Conservation (phyloP, 257 asterid genomes). For the Avicennia marina region DNA sequence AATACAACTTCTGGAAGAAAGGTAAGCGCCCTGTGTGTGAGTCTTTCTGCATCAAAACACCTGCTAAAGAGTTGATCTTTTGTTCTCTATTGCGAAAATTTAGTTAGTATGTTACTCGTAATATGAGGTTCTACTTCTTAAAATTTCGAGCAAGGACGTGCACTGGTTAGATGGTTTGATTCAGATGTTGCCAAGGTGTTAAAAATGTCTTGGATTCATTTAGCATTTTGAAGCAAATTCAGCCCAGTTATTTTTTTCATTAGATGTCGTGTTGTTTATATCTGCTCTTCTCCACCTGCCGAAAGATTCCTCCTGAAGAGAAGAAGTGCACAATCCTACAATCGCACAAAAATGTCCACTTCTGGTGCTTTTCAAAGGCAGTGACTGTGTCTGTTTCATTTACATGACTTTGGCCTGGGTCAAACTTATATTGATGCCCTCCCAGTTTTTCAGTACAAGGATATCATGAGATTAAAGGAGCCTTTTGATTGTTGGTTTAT, state of each 20-base stretch:
- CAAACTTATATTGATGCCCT: conserved; percentile 56
- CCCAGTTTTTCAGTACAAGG: conserved; percentile 53
- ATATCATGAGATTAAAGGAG: conserved; percentile 47
- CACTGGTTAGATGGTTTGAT: conserved; percentile 16
- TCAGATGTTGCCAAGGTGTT: conserved; percentile 16
- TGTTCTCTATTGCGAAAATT: no score
- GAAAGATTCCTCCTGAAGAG: conserved; percentile 36
- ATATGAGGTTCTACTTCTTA: no score
- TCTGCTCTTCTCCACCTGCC: conserved; percentile 45
- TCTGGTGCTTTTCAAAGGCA: conserved; percentile 53
- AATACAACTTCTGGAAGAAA: no score
- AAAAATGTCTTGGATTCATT: conserved; percentile 45
- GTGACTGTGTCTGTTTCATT: conserved; percentile 51
- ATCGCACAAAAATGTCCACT: conserved; percentile 32
- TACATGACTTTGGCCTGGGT: conserved; percentile 65
- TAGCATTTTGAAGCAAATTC: conserved; percentile 39
- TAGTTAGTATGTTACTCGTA: no score
- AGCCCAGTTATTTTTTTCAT: conserved; percentile 42
- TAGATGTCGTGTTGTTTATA: conserved; percentile 46
- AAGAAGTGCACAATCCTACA: conserved; percentile 21
- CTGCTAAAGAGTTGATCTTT: no score
- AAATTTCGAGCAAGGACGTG: background rate
- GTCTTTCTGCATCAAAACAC: no score
- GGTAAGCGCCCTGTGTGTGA: background rate
- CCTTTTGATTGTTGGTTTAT: conserved; percentile 66